phyloP scores from a whole-genome alignment of 208 protist genomes.

The Trypanosoma grayi region DNA sequence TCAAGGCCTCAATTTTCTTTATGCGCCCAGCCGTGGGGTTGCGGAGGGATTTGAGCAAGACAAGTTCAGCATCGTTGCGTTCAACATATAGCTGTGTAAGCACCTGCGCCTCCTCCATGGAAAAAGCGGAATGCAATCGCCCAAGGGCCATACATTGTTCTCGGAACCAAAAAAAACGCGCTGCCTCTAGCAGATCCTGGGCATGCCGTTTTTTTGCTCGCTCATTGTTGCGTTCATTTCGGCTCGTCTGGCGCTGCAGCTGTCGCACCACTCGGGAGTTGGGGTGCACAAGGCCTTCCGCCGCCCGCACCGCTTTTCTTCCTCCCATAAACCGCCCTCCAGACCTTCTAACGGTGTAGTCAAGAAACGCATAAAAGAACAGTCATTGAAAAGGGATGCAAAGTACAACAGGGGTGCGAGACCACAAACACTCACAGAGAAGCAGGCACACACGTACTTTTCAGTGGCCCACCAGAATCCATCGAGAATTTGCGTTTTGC shows the following conservation, averaged over 20 bases:
- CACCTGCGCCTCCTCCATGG: slow-evolving; percentile 32
- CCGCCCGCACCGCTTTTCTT: no score
- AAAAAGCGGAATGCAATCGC: slow-evolving; percentile 27
- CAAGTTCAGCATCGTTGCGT: slow-evolving; percentile 62
- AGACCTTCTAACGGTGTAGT: no score
- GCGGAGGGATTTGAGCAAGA: slow-evolving; percentile 39
- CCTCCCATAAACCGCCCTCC: no score
- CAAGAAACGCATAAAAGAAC: no score
- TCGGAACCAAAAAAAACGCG: slow-evolving; percentile 77
- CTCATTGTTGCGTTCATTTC: slow-evolving; percentile 28
- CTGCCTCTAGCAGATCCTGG: slow-evolving; percentile 27
- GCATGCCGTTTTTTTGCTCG: slow-evolving; percentile 34
- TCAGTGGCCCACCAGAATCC: no score
- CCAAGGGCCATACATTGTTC: slow-evolving; percentile 63
- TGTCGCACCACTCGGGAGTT: slow-evolving; percentile 73
- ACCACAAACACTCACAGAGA: no score
- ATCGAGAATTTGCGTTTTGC: no score
- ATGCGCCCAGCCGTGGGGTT: slow-evolving; percentile 69
- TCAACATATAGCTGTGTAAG: slow-evolving; percentile 61
- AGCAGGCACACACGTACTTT: no score
- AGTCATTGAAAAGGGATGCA: no score
- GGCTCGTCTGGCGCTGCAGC: slow-evolving; percentile 56
- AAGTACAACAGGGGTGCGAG: no score
- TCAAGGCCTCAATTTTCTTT: slow-evolving; percentile 54
- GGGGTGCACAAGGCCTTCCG: no score